These are phyloP conservation scores for Pseudogymnoascus sp. DNA, from an alignment of 2,329 filamentous ascomycete genomes.

Conservation along the genomic window DNA sequence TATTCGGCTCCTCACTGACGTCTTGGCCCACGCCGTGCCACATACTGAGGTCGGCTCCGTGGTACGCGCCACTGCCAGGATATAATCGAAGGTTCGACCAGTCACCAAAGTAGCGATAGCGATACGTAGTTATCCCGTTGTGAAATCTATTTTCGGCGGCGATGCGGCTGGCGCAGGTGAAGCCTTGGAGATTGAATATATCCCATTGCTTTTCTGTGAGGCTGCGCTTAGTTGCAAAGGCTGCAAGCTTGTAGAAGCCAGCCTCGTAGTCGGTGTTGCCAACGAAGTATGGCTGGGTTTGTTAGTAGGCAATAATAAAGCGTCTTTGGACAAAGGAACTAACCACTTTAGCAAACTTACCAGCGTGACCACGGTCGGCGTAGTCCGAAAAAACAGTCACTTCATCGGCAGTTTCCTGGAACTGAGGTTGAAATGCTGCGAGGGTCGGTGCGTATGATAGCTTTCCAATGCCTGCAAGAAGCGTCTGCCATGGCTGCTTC, in stretches of 20 bases:
- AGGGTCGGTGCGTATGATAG: slow-evolving; percentile 23
- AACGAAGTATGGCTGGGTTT: slow-evolving; percentile 19
- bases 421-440: slow-evolving; percentile 11
- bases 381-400: slow-evolving; percentile 28
- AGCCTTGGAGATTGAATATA: slow-evolving; percentile 27
- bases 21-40: slow-evolving; percentile 26
- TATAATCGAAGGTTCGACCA: slow-evolving; percentile 27
- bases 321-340: slow-evolving; percentile 18
- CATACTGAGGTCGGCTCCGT: slow-evolving; percentile 28
- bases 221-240: slow-evolving; percentile 20
- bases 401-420: slow-evolving; percentile 25
- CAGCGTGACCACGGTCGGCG: slow-evolving; percentile 18
- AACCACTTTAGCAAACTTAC: slow-evolving; percentile 19
- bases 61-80: slow-evolving; percentile 27
- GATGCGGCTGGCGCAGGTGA: slow-evolving; percentile 29
- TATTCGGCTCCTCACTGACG: slow-evolving; percentile 23
- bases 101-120: slow-evolving; percentile 30
- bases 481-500: slow-evolving; percentile 25
- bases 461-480: slow-evolving; percentile 20
- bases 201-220: slow-evolving; percentile 26
- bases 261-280: slow-evolving; percentile 33
- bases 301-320: not conserved
- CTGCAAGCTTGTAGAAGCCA: slow-evolving; percentile 27
- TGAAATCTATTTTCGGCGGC: slow-evolving; percentile 17
- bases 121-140: slow-evolving; percentile 26